A percentile compares a stretch with the other conserved stretches of the same genome.
These are phyloP conservation scores for Botrytis tulipae DNA, from an alignment of 2,329 filamentous ascomycete species.

Conservation along the genomic window DNA sequence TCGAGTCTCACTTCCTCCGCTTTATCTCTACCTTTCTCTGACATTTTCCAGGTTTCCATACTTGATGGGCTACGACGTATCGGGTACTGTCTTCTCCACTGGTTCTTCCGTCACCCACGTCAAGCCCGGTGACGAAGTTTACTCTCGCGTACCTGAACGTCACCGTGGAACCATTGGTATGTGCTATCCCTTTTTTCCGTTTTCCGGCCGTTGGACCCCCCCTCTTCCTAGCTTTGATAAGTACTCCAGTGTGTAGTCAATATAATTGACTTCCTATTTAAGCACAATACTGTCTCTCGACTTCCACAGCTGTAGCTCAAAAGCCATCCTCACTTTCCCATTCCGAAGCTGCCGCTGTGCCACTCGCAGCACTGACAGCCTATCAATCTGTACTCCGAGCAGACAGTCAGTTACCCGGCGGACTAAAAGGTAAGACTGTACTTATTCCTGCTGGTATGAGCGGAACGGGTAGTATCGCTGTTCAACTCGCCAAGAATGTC, in stretches of 20 bases:
- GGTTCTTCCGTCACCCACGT: slow-evolving; percentile 40
- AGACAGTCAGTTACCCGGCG: slow-evolving; percentile 36
- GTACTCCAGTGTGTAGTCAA: background rate
- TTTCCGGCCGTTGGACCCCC: background rate
- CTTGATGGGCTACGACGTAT: slow-evolving; percentile 45
- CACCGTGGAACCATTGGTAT: slow-evolving; percentile 38
- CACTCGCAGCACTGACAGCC: slow-evolving; percentile 43
- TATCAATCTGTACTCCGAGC: slow-evolving; percentile 42
- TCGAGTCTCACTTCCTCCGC: background rate
- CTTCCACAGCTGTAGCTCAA: slow-evolving; percentile 39
- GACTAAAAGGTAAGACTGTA: slow-evolving; percentile 43
- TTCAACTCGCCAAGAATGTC: background rate
- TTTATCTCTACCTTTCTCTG: background rate
- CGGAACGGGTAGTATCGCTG: background rate
- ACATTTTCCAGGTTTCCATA: slow-evolving; percentile 41
- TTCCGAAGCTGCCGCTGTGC: slow-evolving; percentile 43
- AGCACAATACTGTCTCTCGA: slow-evolving; percentile 31
- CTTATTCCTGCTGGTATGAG: slow-evolving; percentile 41
- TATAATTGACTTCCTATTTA: background rate
- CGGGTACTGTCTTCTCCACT: slow-evolving; percentile 42
- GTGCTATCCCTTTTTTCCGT: background rate
- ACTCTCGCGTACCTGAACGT: slow-evolving; percentile 38
- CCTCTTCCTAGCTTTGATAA: background rate
- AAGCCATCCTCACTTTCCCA: slow-evolving; percentile 44
- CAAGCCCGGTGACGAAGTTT: slow-evolving; percentile 44